Conservation (phyloP, 768 basidiomycete genomes). For the Cystofilobasidium ferigula region DNA sequence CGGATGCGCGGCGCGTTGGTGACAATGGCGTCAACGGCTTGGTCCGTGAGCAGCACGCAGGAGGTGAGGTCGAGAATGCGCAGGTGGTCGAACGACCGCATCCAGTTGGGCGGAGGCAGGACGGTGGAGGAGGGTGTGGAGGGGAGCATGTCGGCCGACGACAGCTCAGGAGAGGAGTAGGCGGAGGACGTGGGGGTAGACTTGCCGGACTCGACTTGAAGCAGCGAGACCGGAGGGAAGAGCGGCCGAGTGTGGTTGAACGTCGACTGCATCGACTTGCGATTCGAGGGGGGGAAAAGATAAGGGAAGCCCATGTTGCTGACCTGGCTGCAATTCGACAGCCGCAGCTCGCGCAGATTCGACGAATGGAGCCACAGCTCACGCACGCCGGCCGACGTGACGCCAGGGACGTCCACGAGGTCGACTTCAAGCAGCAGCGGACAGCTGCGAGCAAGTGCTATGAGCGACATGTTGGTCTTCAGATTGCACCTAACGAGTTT, state of each 20-base stretch:
- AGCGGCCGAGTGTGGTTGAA: conserved; percentile 37
- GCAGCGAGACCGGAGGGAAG: neutral
- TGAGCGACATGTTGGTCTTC: conserved; percentile 66
- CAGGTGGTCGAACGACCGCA: conserved; percentile 57
- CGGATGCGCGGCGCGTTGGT: conserved; percentile 70
- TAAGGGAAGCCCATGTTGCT: conserved; percentile 80
- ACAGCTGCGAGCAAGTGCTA: conserved; percentile 63
- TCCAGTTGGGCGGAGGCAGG: conserved; percentile 22
- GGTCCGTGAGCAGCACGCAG: conserved; percentile 66
- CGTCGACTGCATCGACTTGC: conserved; percentile 36
- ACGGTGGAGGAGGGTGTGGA: neutral
- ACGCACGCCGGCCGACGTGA: conserved; percentile 67
- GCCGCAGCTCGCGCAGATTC: conserved; percentile 81
- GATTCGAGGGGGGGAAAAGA: conserved; percentile 40
- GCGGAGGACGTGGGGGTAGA: neutral
- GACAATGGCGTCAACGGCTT: conserved; percentile 71
- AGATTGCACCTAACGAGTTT: conserved; percentile 62
- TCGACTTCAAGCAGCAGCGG: conserved; percentile 88
- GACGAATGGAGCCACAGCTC: conserved; percentile 69
- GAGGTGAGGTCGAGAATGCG: conserved; percentile 88
- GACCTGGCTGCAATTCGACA: conserved; percentile 65
- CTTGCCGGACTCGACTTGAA: neutral
- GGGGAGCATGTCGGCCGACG: neutral
- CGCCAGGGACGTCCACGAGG: conserved; percentile 65
- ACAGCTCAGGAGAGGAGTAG: conserved; percentile 8